Conservation (phyloP, 1,139 yeast species). For the Debaryomycetaceae sp. region DNA sequence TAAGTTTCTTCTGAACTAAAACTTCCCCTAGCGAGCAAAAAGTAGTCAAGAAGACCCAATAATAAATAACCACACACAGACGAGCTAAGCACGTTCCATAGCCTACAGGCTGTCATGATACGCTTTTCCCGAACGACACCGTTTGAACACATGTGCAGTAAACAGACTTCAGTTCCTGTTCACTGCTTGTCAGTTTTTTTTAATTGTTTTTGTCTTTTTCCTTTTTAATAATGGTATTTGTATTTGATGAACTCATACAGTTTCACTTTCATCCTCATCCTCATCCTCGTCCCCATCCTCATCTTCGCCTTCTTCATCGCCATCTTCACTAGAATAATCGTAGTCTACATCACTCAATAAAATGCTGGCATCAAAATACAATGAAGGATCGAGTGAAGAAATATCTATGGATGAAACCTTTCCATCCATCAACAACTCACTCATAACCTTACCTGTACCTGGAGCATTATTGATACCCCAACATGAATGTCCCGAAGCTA, state of each 20-base stretch:
- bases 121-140: too few species aligned
- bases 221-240: too few species aligned
- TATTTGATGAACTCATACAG: not conserved
- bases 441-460: conserved; percentile 88
- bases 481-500: conserved; percentile 94
- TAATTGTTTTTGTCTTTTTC: too few species aligned
- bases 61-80: too few species aligned
- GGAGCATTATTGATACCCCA: conserved; percentile 99
- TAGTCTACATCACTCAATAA: conserved; percentile 42
- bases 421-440: conserved; percentile 88
- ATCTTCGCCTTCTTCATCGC: conserved; percentile 16
- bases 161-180: too few species aligned
- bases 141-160: too few species aligned
- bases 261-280: not conserved
- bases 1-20: too few species aligned
- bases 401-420: conserved; percentile 73
- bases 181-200: too few species aligned
- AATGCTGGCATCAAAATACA: conserved; percentile 75
- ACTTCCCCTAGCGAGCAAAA: too few species aligned
- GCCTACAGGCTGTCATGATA: too few species aligned
- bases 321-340: conserved; percentile 10
- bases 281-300: conserved; percentile 9
- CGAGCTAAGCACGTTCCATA: too few species aligned
- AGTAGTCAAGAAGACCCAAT: too few species aligned
- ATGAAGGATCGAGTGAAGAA: conserved; percentile 76